phyloP scores from a whole-genome alignment of 108 stramenopile species.

The Stephanodiscus triporus region DNA sequence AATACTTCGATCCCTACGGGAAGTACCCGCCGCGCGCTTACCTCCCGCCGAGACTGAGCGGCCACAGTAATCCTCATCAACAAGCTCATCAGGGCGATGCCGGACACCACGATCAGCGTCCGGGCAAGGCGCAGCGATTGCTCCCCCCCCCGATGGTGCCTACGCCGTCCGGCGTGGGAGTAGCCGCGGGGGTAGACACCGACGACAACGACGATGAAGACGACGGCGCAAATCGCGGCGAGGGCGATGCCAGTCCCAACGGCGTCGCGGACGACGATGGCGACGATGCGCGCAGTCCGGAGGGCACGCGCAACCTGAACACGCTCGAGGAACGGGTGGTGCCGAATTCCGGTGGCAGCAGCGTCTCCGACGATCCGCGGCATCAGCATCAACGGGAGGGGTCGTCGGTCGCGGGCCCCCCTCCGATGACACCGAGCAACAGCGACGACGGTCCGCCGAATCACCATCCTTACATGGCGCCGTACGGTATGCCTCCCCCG shows the following conservation, averaged over 20 bases:
- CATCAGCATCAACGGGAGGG: not conserved
- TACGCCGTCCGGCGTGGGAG: not conserved
- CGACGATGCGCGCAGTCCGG: slow-evolving; percentile 45
- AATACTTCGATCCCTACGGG: slow-evolving; percentile 5
- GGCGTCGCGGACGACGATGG: slow-evolving; percentile 12
- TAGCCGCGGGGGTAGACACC: not conserved
- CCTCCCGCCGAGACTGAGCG: slow-evolving; percentile 12
- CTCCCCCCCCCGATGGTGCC: not conserved
- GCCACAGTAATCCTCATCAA: slow-evolving; percentile 9
- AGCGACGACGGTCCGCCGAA: not conserved
- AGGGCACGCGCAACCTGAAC: slow-evolving; percentile 43
- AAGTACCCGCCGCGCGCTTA: slow-evolving; percentile 16
- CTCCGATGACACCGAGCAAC: not conserved
- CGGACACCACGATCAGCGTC: slow-evolving; percentile 6
- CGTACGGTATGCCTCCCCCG: slow-evolving; percentile 7
- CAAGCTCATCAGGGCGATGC: not conserved
- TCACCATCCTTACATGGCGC: slow-evolving; percentile 1
- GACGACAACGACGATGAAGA: not conserved
- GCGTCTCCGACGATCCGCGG: not conserved
- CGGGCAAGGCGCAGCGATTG: not conserved
- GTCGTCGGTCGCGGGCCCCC: not conserved
- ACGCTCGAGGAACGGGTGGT: slow-evolving; percentile 38
- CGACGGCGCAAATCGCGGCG: not conserved
- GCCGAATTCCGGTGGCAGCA: not conserved
- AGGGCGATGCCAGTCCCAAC: not conserved